These are phyloP conservation scores for Leccinum rimulosum DNA, from an alignment of 768 basidiomycete species.

Conservation along the genomic window DNA sequence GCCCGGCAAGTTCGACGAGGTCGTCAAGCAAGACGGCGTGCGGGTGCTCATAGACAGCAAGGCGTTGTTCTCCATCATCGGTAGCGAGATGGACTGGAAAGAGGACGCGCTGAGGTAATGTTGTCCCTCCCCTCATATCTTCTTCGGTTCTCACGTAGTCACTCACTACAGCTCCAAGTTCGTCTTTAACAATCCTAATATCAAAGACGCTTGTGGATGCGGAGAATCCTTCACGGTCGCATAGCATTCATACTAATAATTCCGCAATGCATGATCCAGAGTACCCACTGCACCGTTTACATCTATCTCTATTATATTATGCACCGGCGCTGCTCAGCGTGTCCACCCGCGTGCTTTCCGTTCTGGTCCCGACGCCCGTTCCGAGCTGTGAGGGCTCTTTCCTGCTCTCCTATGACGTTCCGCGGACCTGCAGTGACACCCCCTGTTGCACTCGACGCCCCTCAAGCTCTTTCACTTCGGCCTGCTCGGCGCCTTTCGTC, in stretches of 20 bases:
- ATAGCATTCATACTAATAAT: slow-evolving; percentile 15
- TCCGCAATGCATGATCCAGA: slow-evolving; percentile 6
- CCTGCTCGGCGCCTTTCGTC: no score
- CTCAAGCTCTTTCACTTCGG: no score
- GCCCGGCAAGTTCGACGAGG: slow-evolving; percentile 90
- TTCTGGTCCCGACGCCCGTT: no score
- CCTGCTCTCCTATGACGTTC: no score
- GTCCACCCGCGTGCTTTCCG: no score
- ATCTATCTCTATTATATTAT: neutral
- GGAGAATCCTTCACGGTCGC: slow-evolving; percentile 84
- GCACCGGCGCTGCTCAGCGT: no score
- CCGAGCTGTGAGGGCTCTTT: no score
- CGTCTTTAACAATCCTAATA: slow-evolving; percentile 86
- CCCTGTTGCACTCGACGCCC: no score
- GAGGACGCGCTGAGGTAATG: slow-evolving; percentile 83
- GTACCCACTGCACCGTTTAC: slow-evolving; percentile 6
- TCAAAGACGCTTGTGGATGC: slow-evolving; percentile 93
- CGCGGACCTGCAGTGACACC: no score
- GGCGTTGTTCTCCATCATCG: slow-evolving; percentile 96
- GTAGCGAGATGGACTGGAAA: slow-evolving; percentile 98
- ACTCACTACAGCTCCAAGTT: slow-evolving; percentile 62
- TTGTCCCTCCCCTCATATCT: neutral
- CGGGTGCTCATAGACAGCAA: slow-evolving; percentile 93
- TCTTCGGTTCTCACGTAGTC: neutral
- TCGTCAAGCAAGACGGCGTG: slow-evolving; percentile 94